Percentiles rank a stretch among this genome's conserved stretches.
Evolutionary conservation across 2,329 filamentous ascomycete genomes (phyloP).

Genomic region (Gaeumannomyces tritici): DNA sequence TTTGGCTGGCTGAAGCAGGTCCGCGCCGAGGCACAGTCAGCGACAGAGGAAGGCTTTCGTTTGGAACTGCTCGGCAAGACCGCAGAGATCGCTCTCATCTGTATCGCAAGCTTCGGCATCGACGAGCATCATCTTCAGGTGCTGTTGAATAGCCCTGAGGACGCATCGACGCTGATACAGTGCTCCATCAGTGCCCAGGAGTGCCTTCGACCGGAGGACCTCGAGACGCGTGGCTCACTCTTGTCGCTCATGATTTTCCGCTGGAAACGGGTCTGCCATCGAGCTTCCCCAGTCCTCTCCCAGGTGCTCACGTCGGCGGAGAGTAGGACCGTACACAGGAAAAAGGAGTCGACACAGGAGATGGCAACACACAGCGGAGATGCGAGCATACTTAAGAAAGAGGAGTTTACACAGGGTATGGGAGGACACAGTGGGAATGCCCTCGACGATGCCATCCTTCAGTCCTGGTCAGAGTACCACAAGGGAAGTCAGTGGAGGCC

Average conservation of each 20-base stretch:
- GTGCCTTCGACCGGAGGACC: constrained; percentile 2
- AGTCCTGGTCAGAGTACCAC: constrained; percentile 17
- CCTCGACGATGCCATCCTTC: constrained; percentile 16
- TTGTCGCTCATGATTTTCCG: constrained; percentile 12
- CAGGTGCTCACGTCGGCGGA: constrained; percentile 11
- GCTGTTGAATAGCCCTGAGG: constrained; percentile 14
- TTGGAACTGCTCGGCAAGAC: constrained; percentile 20
- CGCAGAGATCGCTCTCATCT: constrained; percentile 30
- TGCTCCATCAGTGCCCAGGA: constrained; percentile 28
- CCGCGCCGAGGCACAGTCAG: constrained; percentile 13
- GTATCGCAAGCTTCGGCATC: constrained; percentile 32
- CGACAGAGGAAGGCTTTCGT: constrained; percentile 16
- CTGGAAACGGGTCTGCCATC: constrained; percentile 16
- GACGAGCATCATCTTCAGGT: constrained; percentile 20
- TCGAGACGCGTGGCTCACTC: neutral
- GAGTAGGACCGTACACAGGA: no score
- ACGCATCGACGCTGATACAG: constrained; percentile 24
- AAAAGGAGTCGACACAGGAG: no score
- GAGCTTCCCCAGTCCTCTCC: neutral
- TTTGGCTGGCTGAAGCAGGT: constrained; percentile 29
- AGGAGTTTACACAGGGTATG: no score
- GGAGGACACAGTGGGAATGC: no score
- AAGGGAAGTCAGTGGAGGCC: constrained; percentile 4
- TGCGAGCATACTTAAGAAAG: no score
- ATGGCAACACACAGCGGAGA: no score